These are phyloP conservation scores for Cytauxzoon felis DNA, from an alignment of 169 alveolate genomes.

Conservation along the genomic window DNA sequence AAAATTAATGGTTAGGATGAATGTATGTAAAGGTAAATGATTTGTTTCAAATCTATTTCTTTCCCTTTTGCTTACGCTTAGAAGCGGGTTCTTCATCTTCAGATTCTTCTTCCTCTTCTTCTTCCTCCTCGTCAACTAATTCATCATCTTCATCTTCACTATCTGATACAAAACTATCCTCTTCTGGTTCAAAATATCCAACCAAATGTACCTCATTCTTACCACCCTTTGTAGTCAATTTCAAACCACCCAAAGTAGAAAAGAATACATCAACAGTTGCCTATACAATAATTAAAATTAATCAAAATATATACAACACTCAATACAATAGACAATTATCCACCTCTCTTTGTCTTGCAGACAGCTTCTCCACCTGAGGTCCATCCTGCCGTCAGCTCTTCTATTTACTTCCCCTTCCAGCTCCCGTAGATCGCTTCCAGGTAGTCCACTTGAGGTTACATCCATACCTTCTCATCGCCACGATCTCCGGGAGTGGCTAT, in stretches of 20 bases:
- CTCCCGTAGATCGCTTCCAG: no score
- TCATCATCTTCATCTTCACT: conserved; percentile 80
- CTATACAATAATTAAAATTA: not conserved
- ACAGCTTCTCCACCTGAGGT: no score
- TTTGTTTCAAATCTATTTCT: conserved; percentile 3
- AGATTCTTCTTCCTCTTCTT: conserved; percentile 68
- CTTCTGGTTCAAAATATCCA: conserved; percentile 86
- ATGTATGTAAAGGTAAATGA: not conserved
- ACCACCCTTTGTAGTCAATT: conserved; percentile 80
- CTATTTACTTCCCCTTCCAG: no score
- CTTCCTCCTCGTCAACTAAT: conserved; percentile 74
- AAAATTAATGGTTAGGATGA: no score
- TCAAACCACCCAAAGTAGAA: conserved; percentile 75
- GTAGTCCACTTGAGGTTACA: no score
- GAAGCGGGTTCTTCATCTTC: conserved; percentile 69
- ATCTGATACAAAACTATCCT: conserved; percentile 61
- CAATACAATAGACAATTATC: not conserved
- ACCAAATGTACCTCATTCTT: conserved; percentile 84
- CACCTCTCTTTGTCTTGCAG: no score
- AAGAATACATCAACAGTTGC: conserved; percentile 82
- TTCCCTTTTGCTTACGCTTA: conserved; percentile 49
- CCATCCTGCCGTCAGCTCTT: no score
- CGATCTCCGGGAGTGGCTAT: no score
- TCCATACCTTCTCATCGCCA: no score
- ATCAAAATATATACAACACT: not conserved